Conservation (phyloP, 345 rosid genomes). For the Crucihimalaya himalaica region DNA sequence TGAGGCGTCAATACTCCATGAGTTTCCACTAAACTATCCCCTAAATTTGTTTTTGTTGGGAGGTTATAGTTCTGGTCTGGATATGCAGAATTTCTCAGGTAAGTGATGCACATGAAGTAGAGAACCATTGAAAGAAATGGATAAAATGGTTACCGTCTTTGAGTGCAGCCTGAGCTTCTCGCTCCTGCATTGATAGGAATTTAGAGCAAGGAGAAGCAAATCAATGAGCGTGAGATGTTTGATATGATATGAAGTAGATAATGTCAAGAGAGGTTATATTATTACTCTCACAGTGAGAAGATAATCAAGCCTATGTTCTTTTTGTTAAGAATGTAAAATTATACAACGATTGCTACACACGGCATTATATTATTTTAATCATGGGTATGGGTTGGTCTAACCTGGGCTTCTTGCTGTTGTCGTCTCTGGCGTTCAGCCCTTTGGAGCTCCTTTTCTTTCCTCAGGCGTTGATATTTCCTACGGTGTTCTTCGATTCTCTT, state of each 20-base stretch:
- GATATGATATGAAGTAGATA: slow-evolving; percentile 13
- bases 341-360: not conserved
- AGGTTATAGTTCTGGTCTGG: not conserved
- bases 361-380: slow-evolving; percentile 3
- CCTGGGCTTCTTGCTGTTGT: slow-evolving; percentile 54
- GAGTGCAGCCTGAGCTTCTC: slow-evolving; percentile 59
- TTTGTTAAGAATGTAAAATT: not conserved
- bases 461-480: slow-evolving; percentile 69
- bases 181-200: slow-evolving; percentile 53
- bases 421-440: slow-evolving; percentile 54
- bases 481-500: slow-evolving; percentile 73
- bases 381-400: slow-evolving; percentile 28
- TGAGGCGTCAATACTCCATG: not conserved
- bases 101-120: slow-evolving; percentile 11
- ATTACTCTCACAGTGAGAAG: not conserved
- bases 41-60: not conserved
- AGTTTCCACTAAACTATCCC: slow-evolving; percentile 5
- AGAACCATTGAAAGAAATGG: slow-evolving; percentile 2
- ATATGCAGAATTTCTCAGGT: not conserved
- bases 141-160: slow-evolving; percentile 60
- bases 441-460: slow-evolving; percentile 60
- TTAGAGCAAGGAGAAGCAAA: slow-evolving; percentile 23
- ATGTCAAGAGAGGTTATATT: slow-evolving; percentile 19
- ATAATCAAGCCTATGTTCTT: not conserved
- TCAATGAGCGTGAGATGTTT: slow-evolving; percentile 10